These are phyloP conservation scores for Geopyxis carbonaria DNA, from an alignment of 495 filamentous ascomycete species.

Conservation along the genomic window DNA sequence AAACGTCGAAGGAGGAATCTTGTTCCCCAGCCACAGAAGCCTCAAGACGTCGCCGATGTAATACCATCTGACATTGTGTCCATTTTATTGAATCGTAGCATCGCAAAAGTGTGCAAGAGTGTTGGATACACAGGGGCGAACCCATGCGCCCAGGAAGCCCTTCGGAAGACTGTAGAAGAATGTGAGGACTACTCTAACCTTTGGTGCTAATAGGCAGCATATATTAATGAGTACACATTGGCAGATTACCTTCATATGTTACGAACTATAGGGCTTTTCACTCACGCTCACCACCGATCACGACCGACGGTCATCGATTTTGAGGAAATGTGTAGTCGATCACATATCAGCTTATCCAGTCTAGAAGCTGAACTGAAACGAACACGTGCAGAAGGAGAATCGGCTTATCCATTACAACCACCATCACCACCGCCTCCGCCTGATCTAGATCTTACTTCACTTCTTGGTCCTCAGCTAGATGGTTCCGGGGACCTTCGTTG, in stretches of 20 bases:
- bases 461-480: slow-evolving; percentile 39
- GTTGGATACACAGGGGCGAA: slow-evolving; percentile 43
- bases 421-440: slow-evolving; percentile 29
- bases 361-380: slow-evolving; percentile 25
- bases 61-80: slow-evolving; percentile 30
- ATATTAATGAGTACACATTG: slow-evolving; percentile 9
- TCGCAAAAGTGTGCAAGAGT: slow-evolving; percentile 35
- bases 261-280: slow-evolving; percentile 40
- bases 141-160: slow-evolving; percentile 40
- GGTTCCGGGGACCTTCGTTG: slow-evolving; percentile 32
- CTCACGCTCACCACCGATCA: slow-evolving; percentile 42
- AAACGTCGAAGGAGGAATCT: slow-evolving; percentile 18
- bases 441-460: slow-evolving; percentile 26
- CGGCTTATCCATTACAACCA: slow-evolving; percentile 25
- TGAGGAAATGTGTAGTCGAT: slow-evolving; percentile 38
- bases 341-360: neutral
- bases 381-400: slow-evolving; percentile 20
- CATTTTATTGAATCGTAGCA: slow-evolving; percentile 38
- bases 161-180: slow-evolving; percentile 42
- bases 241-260: slow-evolving; percentile 32
- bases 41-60: slow-evolving; percentile 15
- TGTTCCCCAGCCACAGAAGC: slow-evolving; percentile 11
- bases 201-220: neutral
- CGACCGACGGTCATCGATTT: slow-evolving; percentile 53
- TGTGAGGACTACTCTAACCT: slow-evolving; percentile 33